Evolutionary conservation across 2,329 filamentous ascomycete genomes (phyloP).

Genomic region (Fusarium pseudograminearum): DNA sequence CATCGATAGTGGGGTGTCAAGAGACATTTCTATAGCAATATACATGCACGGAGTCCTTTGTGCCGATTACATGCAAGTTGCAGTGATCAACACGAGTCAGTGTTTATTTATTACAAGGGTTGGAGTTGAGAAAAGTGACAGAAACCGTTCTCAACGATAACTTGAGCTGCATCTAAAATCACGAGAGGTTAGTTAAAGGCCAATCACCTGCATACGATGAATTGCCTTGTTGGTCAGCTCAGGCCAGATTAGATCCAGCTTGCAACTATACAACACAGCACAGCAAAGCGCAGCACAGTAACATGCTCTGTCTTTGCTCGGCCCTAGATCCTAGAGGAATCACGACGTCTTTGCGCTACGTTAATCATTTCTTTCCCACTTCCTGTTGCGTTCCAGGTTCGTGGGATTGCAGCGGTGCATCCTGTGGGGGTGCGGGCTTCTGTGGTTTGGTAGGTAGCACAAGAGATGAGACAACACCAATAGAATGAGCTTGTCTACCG

Average conservation of each 20-base stretch:
- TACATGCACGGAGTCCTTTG: background rate
- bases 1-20: constrained; percentile 12
- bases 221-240: background rate
- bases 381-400: constrained; percentile 37
- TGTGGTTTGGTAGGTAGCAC: constrained; percentile 11
- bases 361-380: constrained; percentile 21
- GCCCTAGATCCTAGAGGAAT: background rate
- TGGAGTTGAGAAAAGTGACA: constrained; percentile 1
- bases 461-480: constrained; percentile 19
- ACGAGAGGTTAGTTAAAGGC: constrained; percentile 8
- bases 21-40: constrained; percentile 13
- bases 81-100: constrained; percentile 3
- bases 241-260: constrained; percentile 8
- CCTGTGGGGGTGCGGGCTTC: constrained; percentile 1
- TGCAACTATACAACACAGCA: background rate
- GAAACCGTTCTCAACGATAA: background rate
- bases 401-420: constrained; percentile 37
- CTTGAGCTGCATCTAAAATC: constrained; percentile 17
- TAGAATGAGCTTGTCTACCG: constrained; percentile 1
- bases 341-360: constrained; percentile 10
- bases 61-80: background rate
- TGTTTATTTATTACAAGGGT: background rate
- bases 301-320: background rate
- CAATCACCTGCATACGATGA: background rate
- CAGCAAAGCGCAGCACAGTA: background rate